These are phyloP conservation scores for Coix lacrymajobi DNA, from an alignment of 176 grass and related monocot genomes.

Conservation along the genomic window DNA sequence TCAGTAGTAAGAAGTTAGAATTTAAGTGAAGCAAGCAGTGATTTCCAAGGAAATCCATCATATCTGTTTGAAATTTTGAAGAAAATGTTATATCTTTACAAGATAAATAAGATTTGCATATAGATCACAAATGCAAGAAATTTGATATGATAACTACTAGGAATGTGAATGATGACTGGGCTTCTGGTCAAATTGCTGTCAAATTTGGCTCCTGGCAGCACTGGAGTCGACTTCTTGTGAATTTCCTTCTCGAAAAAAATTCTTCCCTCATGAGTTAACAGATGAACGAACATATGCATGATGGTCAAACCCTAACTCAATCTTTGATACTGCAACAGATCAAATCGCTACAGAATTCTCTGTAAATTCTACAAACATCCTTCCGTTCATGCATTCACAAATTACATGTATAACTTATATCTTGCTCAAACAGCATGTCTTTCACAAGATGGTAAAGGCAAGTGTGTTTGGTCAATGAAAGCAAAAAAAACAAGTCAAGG, in stretches of 20 bases:
- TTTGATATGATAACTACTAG: background rate
- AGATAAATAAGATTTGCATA: background rate
- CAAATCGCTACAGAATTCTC: background rate
- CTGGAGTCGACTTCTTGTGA: background rate
- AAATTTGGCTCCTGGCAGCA: background rate
- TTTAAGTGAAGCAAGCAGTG: background rate
- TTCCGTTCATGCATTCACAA: background rate
- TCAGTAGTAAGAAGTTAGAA: background rate
- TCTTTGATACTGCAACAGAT: background rate
- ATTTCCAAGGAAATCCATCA: constrained; percentile 2
- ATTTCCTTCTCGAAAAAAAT: background rate
- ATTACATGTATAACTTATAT: background rate
- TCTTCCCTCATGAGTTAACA: background rate
- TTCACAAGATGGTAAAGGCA: background rate
- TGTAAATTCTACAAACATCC: background rate
- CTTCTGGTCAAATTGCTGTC: background rate
- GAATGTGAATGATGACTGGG: constrained; percentile 4
- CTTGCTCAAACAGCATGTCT: background rate
- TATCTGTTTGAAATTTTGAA: background rate
- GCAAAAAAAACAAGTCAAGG: constrained; percentile 1
- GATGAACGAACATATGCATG: background rate
- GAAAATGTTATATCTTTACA: background rate
- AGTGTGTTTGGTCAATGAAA: constrained; percentile 10
- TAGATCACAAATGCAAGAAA: background rate
- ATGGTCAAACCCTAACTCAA: background rate